These are phyloP conservation scores for Chalara sp. DNA, from an alignment of 2,329 filamentous ascomycete species.

Conservation along the genomic window DNA sequence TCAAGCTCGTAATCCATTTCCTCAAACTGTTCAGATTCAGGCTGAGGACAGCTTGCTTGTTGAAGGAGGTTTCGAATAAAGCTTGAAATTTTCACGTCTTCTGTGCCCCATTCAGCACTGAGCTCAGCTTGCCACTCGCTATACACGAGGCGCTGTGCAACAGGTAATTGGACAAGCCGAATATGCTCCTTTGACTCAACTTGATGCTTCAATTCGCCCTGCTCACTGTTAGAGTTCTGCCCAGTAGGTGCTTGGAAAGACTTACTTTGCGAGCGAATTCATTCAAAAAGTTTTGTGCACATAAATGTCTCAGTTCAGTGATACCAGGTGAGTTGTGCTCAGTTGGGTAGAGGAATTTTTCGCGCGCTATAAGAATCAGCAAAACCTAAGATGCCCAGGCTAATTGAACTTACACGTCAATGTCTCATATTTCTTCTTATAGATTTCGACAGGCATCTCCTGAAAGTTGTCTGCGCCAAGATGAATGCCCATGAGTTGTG, in stretches of 20 bases:
- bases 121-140: not conserved
- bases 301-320: constrained; percentile 36
- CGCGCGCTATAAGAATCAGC: not conserved
- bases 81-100: not conserved
- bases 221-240: not conserved
- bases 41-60: not conserved
- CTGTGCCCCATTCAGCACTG: no score
- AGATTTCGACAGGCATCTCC: constrained; percentile 33
- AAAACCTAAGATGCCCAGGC: not conserved
- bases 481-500: constrained; percentile 45
- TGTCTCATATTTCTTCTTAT: constrained; percentile 34
- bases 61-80: not conserved
- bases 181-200: not conserved
- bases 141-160: not conserved
- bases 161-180: not conserved
- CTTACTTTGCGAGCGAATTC: constrained; percentile 26
- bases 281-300: constrained; percentile 49
- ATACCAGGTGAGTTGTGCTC: not conserved
- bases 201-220: not conserved
- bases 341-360: not conserved
- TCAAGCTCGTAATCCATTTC: no score
- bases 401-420: constrained; percentile 31
- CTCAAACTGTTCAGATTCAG: not conserved
- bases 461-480: constrained; percentile 47
- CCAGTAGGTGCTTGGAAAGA: not conserved